Evolutionary conservation across 2,329 filamentous ascomycete species (phyloP).

Genomic region (Ophiostoma ulmi): DNA sequence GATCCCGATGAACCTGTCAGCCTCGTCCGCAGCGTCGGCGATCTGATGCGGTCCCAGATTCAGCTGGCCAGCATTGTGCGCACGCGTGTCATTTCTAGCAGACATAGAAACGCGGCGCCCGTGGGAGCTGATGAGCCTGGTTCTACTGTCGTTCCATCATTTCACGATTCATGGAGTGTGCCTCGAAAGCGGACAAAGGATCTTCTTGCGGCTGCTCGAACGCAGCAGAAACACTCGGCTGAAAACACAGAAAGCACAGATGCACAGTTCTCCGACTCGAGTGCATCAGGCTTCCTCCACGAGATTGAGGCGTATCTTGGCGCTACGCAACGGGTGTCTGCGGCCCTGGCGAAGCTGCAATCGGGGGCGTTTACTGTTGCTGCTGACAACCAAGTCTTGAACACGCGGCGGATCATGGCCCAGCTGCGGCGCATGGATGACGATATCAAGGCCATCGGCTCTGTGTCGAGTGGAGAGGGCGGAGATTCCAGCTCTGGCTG

Average conservation of each 20-base stretch:
- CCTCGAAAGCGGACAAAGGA: constrained; percentile 21
- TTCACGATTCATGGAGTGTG: constrained; percentile 24
- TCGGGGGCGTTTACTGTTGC: constrained; percentile 20
- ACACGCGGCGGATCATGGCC: constrained; percentile 19
- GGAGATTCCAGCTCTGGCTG: neutral
- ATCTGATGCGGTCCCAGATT: constrained; percentile 66
- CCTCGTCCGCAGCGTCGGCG: constrained; percentile 23
- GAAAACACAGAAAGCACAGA: neutral
- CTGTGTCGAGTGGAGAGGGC: constrained; percentile 27
- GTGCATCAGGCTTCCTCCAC: constrained; percentile 48
- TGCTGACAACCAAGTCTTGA: constrained; percentile 22
- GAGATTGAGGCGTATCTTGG: constrained; percentile 75
- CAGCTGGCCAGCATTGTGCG: constrained; percentile 67
- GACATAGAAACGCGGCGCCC: neutral
- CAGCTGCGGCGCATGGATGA: constrained; percentile 22
- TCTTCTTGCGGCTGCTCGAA: constrained; percentile 5
- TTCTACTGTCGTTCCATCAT: neutral
- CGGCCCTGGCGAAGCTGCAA: constrained; percentile 21
- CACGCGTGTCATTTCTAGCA: neutral
- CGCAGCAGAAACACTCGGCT: neutral
- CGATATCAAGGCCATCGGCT: neutral
- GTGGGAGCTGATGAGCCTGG: neutral
- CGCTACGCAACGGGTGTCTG: constrained; percentile 42
- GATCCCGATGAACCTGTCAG: constrained; percentile 12
- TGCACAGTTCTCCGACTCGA: neutral